Conservation (phyloP, 441 rosid species). For the Populus hybrid region DNA sequence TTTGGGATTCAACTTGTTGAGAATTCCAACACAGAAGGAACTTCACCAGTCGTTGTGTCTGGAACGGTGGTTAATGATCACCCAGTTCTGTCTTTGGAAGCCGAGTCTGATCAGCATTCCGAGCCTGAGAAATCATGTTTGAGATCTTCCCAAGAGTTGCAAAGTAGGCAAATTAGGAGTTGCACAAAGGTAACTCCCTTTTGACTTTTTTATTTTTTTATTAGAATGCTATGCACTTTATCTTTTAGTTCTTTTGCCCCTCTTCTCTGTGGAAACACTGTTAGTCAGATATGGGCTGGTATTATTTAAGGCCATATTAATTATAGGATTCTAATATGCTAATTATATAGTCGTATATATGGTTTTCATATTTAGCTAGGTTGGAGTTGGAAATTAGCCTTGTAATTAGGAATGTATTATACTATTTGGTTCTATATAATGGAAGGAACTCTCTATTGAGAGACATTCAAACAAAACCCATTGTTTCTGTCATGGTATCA, state of each 20-base stretch:
- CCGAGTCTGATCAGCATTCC: constrained; percentile 64
- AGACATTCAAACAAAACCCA: too few species aligned
- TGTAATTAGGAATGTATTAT: too few species aligned
- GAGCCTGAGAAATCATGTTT: constrained; percentile 83
- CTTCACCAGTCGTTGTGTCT: constrained; percentile 42
- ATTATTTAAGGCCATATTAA: too few species aligned
- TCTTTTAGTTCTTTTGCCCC: not conserved
- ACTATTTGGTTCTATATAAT: too few species aligned
- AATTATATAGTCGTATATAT: too few species aligned
- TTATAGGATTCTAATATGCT: too few species aligned
- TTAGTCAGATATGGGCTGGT: not conserved
- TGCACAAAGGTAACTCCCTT: constrained; percentile 75
- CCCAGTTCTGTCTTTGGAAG: constrained; percentile 52
- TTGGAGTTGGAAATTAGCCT: too few species aligned
- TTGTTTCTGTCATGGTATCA: too few species aligned
- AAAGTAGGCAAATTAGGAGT: constrained; percentile 88
- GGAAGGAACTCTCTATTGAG: too few species aligned
- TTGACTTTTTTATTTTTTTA: not conserved
- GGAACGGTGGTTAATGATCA: constrained; percentile 44
- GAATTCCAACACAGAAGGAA: constrained; percentile 58
- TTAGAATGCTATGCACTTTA: not conserved
- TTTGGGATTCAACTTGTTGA: constrained; percentile 91
- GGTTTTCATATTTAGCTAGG: too few species aligned
- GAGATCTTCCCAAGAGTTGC: constrained; percentile 81
- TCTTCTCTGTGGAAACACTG: not conserved